Evolutionary conservation across 2,329 filamentous ascomycete species (phyloP), one percentile per base, ranked within the genome.

Genomic region (Calonectria multiphialidica): DNA sequence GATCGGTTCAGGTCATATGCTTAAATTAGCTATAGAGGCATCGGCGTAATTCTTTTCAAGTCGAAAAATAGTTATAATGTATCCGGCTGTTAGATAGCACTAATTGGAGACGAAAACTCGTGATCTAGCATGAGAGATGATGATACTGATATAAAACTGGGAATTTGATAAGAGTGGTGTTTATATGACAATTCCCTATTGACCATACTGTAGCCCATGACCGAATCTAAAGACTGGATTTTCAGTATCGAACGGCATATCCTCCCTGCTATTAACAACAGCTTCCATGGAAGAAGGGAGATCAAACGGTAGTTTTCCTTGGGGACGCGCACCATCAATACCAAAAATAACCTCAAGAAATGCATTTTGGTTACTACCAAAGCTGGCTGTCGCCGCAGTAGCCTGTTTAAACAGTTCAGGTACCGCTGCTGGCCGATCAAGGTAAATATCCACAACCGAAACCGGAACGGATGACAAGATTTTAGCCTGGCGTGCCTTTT

Each of bases 321-420:
- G 75, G 0, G 87, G 87, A 0, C 30, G 71, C 62, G 75, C 73
- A 15, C 77, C 75, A 9, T 80, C 81, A 2, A 81, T 74, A 0
- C 80, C 81, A 65, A 87, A 86, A 0, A 87, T 47, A 1, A 88
- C 81, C 71, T 87, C 86, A 5, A 88, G 66, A 68, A 87, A 85
- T 0, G 86, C 86, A 5, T 86, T 82, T 0, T 79, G 76, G 18
- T 82, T 80, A 40, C 82, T 83, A 0, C 86, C 86, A 64, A 82
- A 87, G 72, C 82, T 87, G 8, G 77, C 85, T 30, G 87, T 72
- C 9, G 87, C 68, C 5, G 85, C 85, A 1, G 81, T 78, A 2
- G 84, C 84, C 5, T 80, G 68, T 45, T 85, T 84, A 0, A 81
- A 81, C 0, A 88, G 74, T 44, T 87, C 85, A 0, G 86, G 84